Evolutionary conservation across 129 eudicot genomes (phyloP).

Genomic region (Flaveria bidentis): DNA sequence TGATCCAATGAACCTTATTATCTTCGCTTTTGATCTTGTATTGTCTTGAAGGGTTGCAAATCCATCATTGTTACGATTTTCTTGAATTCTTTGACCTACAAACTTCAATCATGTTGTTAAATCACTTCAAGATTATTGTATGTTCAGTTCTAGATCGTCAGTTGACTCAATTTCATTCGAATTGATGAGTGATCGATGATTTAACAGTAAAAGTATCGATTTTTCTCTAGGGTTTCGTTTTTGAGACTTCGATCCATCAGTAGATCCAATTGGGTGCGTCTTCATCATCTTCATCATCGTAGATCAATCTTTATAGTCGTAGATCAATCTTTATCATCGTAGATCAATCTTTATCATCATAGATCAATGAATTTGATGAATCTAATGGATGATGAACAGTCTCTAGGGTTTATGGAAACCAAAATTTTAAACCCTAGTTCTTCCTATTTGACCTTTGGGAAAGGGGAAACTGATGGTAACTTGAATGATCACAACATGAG

Average conservation of each 20-base stretch:
- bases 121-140: not conserved
- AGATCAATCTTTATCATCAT: not conserved
- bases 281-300: not conserved
- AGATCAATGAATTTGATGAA: conserved; percentile 34
- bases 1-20: not conserved
- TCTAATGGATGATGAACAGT: conserved; percentile 40
- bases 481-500: conserved; percentile 36
- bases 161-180: not conserved
- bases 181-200: conserved; percentile 25
- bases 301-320: not conserved
- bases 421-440: conserved; percentile 40
- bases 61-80: not conserved
- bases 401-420: conserved; percentile 45
- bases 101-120: not conserved
- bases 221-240: too few relatives aligned
- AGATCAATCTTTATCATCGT: not conserved
- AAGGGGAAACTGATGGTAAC: conserved; percentile 31
- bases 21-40: not conserved
- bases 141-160: too few relatives aligned
- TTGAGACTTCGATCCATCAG: conserved; percentile 27
- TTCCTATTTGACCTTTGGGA: conserved; percentile 45
- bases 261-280: conserved; percentile 30
- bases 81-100: not conserved
- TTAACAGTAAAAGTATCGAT: too few relatives aligned
- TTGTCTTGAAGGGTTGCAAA: too few relatives aligned